These are phyloP conservation scores for Dichotomopilus funicola DNA, from an alignment of 2,329 filamentous ascomycete species.

Conservation along the genomic window DNA sequence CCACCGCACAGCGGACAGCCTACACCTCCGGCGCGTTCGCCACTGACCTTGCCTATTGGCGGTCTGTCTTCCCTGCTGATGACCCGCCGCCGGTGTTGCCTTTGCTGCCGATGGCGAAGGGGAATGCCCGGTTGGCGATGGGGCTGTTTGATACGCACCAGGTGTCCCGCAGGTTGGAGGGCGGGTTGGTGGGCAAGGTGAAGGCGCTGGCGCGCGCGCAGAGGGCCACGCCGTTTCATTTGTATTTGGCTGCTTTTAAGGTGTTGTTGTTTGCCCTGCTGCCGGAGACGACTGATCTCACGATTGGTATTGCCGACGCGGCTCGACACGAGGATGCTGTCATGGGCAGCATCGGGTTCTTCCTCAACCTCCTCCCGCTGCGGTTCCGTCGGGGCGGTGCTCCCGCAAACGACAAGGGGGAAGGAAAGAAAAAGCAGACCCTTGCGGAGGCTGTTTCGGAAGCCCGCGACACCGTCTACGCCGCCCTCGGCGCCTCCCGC, in stretches of 20 bases:
- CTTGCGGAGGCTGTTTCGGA: no score
- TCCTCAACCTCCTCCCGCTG: conserved; percentile 42
- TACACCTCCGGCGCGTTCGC: neutral
- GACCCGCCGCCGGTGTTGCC: neutral
- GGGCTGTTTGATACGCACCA: neutral
- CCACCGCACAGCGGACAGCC: neutral
- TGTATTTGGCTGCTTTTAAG: neutral
- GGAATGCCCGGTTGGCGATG: neutral
- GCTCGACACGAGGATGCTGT: conserved; percentile 33
- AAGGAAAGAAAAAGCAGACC: no score
- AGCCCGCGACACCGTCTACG: neutral
- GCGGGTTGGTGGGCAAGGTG: neutral
- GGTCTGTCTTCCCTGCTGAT: neutral
- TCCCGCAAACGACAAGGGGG: no score
- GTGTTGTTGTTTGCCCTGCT: neutral
- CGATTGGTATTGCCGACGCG: conserved; percentile 40
- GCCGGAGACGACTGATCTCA: conserved; percentile 26
- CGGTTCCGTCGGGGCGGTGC: neutral
- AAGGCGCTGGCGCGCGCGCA: neutral
- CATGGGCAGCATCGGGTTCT: conserved; percentile 36
- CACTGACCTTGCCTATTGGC: neutral
- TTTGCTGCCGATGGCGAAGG: neutral
- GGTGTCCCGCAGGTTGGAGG: neutral
- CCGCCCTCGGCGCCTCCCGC: neutral
- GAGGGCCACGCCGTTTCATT: neutral